Evolutionary conservation across 148 eudicot species (phyloP).

Genomic region (Bassia scoparia): DNA sequence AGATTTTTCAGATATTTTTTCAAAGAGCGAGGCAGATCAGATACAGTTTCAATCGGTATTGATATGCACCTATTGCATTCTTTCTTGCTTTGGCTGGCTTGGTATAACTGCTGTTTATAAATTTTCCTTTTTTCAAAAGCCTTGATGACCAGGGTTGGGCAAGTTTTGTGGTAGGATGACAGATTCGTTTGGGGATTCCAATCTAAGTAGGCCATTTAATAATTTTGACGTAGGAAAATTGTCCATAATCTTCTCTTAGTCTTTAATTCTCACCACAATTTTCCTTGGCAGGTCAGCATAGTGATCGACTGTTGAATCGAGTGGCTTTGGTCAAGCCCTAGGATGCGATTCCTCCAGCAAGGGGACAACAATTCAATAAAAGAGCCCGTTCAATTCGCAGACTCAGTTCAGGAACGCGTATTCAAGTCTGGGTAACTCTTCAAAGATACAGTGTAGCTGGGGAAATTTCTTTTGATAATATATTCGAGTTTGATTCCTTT

Average conservation of each 20-base stretch:
- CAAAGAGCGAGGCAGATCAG: slow-evolving; percentile 76
- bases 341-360: slow-evolving; percentile 66
- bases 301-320: slow-evolving; percentile 59
- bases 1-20: slow-evolving; percentile 57
- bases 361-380: slow-evolving; percentile 42
- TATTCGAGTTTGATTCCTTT: slow-evolving; percentile 56
- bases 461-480: slow-evolving; percentile 61
- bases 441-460: slow-evolving; percentile 59
- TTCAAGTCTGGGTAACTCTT: slow-evolving; percentile 72
- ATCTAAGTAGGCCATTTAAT: slow-evolving; percentile 44
- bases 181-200: slow-evolving; percentile 95
- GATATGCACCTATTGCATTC: not conserved
- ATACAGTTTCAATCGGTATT: slow-evolving; percentile 65
- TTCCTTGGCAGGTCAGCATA: slow-evolving; percentile 56
- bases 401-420: slow-evolving; percentile 80
- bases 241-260: not conserved
- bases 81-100: slow-evolving; percentile 2
- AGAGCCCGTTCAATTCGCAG: slow-evolving; percentile 63
- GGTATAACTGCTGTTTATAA: not conserved
- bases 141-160: slow-evolving; percentile 83
- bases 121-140: slow-evolving; percentile 38
- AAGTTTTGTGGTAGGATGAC: slow-evolving; percentile 82
- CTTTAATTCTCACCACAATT: not conserved
- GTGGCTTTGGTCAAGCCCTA: slow-evolving; percentile 61
- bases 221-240: not conserved